A percentile compares a stretch with the other conserved stretches of the same genome.
Conservation (phyloP, 768 basidiomycete species). For the Calocera cornea region DNA sequence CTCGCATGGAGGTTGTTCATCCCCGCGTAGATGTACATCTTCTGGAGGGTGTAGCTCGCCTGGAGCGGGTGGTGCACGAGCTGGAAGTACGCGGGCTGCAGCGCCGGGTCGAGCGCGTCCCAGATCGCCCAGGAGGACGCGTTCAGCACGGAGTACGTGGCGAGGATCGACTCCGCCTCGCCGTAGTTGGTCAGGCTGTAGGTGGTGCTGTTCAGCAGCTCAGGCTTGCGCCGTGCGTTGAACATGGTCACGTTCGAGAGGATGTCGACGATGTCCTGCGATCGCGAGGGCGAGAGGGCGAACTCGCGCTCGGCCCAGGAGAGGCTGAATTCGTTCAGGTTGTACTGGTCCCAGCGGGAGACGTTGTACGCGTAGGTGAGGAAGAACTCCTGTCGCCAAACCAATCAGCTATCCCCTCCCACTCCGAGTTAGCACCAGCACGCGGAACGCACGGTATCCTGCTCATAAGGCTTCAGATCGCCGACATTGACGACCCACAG, state of each 20-base stretch:
- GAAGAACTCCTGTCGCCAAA: constrained; percentile 39
- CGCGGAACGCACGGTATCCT: background rate
- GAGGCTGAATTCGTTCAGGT: constrained; percentile 39
- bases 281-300: constrained; percentile 30
- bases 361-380: constrained; percentile 49
- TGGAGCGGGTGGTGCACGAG: constrained; percentile 53
- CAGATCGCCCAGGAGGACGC: constrained; percentile 42
- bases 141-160: constrained; percentile 37
- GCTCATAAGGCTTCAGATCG: constrained; percentile 61
- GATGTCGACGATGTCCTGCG: constrained; percentile 36
- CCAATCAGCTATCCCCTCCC: background rate
- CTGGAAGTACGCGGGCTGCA: constrained; percentile 53
- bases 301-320: constrained; percentile 56
- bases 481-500: constrained; percentile 68
- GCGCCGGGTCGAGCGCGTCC: constrained; percentile 34
- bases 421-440: background rate
- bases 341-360: constrained; percentile 40
- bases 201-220: constrained; percentile 47
- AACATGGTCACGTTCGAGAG: constrained; percentile 43
- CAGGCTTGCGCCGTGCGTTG: constrained; percentile 51
- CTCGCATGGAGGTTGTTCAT: constrained; percentile 46
- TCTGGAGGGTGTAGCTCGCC: constrained; percentile 43
- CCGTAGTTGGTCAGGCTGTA: constrained; percentile 53
- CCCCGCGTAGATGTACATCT: constrained; percentile 47
- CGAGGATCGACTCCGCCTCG: constrained; percentile 50